These are phyloP conservation scores for Collybia mongolica DNA, from an alignment of 768 basidiomycete species.

Conservation along the genomic window DNA sequence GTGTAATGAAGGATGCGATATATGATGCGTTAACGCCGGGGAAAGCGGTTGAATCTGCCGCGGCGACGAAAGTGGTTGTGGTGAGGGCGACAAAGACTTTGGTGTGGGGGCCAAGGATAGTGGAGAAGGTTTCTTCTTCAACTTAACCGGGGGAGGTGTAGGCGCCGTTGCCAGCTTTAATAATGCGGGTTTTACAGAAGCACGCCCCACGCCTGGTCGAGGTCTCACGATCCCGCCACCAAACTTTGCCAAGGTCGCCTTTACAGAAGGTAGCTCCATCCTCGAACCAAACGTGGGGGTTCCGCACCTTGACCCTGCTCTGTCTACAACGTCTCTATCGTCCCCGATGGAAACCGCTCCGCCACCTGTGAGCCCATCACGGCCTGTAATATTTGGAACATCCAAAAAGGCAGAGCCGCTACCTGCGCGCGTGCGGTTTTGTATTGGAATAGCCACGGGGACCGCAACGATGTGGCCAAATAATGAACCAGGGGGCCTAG, in stretches of 20 bases:
- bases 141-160: constrained; percentile 14
- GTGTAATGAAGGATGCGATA: constrained; percentile 20
- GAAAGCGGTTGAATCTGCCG: constrained; percentile 3
- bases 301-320: constrained; percentile 51
- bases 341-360: constrained; percentile 3
- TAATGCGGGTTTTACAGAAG: constrained; percentile 8
- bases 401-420: constrained; percentile 23
- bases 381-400: background rate
- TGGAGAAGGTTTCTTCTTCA: constrained; percentile 35
- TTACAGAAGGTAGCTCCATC: constrained; percentile 41
- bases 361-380: constrained; percentile 5
- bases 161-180: constrained; percentile 22
- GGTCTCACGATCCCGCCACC: constrained; percentile 21
- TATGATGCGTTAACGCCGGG: constrained; percentile 17
- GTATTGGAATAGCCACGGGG: constrained; percentile 50
- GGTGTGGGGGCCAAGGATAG: constrained; percentile 21
- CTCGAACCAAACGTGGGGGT: constrained; percentile 65
- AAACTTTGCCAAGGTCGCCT: constrained; percentile 42
- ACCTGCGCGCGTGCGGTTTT: constrained; percentile 18
- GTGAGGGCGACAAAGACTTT: constrained; percentile 10
- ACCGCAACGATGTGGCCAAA: constrained; percentile 74
- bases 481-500: constrained; percentile 56
- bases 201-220: constrained; percentile 11
- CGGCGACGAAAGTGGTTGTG: constrained; percentile 10
- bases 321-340: constrained; percentile 35